phyloP scores from a whole-genome alignment of 257 asterid genomes.

The Ilex aquifolium region DNA sequence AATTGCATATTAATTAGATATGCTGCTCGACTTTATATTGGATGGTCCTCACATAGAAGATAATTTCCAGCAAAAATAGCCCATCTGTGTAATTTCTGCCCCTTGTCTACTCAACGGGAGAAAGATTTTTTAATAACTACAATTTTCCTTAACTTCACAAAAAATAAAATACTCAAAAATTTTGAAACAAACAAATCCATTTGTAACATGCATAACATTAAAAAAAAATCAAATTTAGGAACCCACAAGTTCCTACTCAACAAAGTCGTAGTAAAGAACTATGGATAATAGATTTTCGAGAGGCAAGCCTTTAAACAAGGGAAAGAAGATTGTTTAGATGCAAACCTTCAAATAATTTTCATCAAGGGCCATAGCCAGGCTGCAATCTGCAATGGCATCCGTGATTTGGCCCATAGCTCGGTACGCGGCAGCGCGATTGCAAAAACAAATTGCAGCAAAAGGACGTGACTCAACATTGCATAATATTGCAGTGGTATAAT shows the following conservation, averaged over 20 bases:
- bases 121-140: no score
- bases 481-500: constrained; percentile 79
- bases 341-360: constrained; percentile 69
- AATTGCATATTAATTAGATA: no score
- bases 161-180: no score
- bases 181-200: no score
- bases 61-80: no score
- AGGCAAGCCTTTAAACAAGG: constrained; percentile 8
- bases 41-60: no score
- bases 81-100: no score
- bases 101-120: no score
- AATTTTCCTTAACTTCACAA: no score
- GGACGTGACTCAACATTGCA: constrained; percentile 85
- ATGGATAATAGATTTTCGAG: constrained; percentile 3
- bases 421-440: constrained; percentile 97
- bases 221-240: no score
- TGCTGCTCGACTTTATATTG: no score
- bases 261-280: constrained; percentile 8
- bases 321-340: not conserved
- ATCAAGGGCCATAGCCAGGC: constrained; percentile 91
- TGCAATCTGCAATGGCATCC: constrained; percentile 95
- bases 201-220: no score
- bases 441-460: constrained; percentile 85
- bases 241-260: not conserved
- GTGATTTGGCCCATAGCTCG: constrained; percentile 77